A percentile compares a stretch with the other conserved stretches of the same genome.
Conservation (phyloP, 75 land plant genomes). For the Cryptomeria japonica region DNA sequence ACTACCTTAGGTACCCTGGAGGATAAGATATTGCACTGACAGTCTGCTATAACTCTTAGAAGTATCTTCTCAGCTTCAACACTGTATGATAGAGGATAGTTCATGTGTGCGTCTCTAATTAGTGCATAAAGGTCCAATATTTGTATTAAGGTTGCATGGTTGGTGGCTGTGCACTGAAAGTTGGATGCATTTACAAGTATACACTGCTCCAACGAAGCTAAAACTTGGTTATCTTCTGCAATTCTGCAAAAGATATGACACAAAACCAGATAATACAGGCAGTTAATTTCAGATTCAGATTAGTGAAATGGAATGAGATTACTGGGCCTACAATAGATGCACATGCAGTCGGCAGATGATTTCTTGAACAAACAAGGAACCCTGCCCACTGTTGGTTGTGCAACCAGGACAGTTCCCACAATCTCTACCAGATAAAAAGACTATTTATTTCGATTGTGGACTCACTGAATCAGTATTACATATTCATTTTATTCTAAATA, state of each 20-base stretch:
- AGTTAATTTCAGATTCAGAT: not conserved
- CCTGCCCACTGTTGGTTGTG: not conserved
- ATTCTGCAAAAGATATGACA: slow-evolving; percentile 44
- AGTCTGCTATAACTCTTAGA: slow-evolving; percentile 42
- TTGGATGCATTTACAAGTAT: slow-evolving; percentile 54
- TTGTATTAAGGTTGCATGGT: slow-evolving; percentile 30
- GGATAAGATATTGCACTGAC: slow-evolving; percentile 43
- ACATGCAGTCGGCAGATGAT: not conserved
- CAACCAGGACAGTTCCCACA: not conserved
- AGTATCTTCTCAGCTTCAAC: slow-evolving; percentile 74
- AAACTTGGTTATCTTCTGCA: slow-evolving; percentile 68
- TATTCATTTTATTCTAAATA: not conserved
- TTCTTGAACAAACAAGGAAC: not conserved
- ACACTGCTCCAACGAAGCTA: slow-evolving; percentile 82
- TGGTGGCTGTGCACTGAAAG: slow-evolving; percentile 16
- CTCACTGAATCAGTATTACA: not conserved
- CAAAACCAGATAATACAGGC: not conserved
- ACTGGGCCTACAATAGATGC: not conserved
- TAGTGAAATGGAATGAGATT: not conserved
- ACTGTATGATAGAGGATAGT: slow-evolving; percentile 36
- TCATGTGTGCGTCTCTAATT: slow-evolving; percentile 25
- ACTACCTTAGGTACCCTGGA: slow-evolving; percentile 39
- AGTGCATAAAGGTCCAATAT: slow-evolving; percentile 61
- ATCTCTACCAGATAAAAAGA: not conserved
- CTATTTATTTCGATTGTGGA: not conserved